phyloP scores from a whole-genome alignment of 2,329 filamentous ascomycete species.

The Nemania bipapillata region DNA sequence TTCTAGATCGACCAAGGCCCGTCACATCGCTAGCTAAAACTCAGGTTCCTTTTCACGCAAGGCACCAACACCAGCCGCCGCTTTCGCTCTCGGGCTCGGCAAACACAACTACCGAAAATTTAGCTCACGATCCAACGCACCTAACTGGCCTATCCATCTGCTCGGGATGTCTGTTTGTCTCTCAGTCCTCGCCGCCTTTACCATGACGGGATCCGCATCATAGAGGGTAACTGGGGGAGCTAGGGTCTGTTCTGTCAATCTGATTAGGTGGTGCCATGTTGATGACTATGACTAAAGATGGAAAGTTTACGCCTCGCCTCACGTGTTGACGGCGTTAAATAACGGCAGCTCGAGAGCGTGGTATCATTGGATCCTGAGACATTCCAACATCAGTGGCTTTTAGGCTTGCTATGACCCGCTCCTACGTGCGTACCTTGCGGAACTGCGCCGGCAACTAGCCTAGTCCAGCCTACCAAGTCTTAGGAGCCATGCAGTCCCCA shows the following conservation, averaged over 20 bases:
- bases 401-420: slow-evolving; percentile 42
- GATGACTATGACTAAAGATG: slow-evolving; percentile 37
- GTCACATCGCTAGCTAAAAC: neutral
- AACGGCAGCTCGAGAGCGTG: slow-evolving; percentile 21
- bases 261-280: slow-evolving; percentile 34
- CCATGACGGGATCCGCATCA: slow-evolving; percentile 7
- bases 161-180: slow-evolving; percentile 25
- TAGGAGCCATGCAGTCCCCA: slow-evolving; percentile 30
- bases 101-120: slow-evolving; percentile 34
- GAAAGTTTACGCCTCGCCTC: slow-evolving; percentile 41
- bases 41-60: neutral
- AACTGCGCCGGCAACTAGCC: slow-evolving; percentile 40
- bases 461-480: slow-evolving; percentile 40
- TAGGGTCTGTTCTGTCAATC: slow-evolving; percentile 13
- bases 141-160: slow-evolving; percentile 13
- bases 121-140: slow-evolving; percentile 16
- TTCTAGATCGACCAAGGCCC: slow-evolving; percentile 13
- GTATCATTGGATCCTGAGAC: slow-evolving; percentile 41
- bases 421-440: slow-evolving; percentile 51
- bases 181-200: slow-evolving; percentile 27
- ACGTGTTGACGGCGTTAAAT: slow-evolving; percentile 35
- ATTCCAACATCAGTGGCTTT: slow-evolving; percentile 45
- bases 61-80: slow-evolving; percentile 3
- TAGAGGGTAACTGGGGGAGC: neutral
- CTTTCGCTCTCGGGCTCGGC: slow-evolving; percentile 32